Conservation (phyloP, 306 rosid species). For the Myrica gale region DNA sequence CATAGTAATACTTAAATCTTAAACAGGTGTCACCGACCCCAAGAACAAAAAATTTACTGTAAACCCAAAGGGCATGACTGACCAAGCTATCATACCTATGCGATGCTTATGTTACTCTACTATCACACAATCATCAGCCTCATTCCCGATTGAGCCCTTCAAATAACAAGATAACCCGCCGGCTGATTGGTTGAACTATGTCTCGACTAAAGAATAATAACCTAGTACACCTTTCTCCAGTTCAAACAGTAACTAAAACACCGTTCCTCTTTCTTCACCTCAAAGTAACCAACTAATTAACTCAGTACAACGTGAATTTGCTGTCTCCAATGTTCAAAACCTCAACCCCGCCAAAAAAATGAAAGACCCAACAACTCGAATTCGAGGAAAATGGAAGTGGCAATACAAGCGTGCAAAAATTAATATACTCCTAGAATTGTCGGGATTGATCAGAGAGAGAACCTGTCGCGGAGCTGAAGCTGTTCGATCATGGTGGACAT, state of each 20-base stretch:
- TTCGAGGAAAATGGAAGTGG: neutral
- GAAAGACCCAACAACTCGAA: neutral
- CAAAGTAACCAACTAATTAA: neutral
- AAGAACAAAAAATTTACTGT: neutral
- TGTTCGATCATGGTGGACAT: slow-evolving; percentile 57
- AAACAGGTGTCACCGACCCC: neutral
- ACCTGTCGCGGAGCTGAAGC: slow-evolving; percentile 80
- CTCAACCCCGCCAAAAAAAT: neutral
- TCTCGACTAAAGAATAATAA: neutral
- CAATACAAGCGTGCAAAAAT: neutral
- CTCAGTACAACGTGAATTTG: neutral
- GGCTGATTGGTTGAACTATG: neutral
- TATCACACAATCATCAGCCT: neutral
- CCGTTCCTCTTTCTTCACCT: neutral
- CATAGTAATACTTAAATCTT: neutral
- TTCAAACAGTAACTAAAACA: no score
- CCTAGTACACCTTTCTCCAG: neutral
- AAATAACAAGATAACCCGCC: neutral
- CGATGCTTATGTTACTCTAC: neutral
- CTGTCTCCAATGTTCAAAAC: neutral
- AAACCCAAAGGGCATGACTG: neutral
- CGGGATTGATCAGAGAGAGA: slow-evolving; percentile 1
- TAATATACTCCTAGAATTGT: neutral
- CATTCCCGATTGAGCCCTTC: neutral
- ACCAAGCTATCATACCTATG: neutral